Conservation (phyloP, 805 yeast species). For the Lipomyces kockii region DNA sequence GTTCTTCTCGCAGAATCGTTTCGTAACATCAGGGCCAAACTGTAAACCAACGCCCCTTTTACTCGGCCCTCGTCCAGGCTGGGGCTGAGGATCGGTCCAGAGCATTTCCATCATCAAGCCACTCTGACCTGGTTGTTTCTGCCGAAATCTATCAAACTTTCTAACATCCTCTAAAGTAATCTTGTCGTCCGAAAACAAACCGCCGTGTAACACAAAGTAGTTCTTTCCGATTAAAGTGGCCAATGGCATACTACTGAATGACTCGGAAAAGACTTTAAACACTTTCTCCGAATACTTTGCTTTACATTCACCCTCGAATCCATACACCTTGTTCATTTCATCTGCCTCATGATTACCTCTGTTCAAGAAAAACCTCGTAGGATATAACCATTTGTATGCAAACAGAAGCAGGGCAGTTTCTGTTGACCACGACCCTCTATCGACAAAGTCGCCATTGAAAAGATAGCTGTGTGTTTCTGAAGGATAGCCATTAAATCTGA, state of each 20-base stretch:
- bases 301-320: slow-evolving; percentile 95
- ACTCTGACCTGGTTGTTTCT: slow-evolving; percentile 79
- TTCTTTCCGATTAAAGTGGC: slow-evolving; percentile 78
- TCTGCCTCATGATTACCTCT: slow-evolving; percentile 97
- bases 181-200: slow-evolving; percentile 78
- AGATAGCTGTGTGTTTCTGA: slow-evolving; percentile 69
- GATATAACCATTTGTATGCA: slow-evolving; percentile 75
- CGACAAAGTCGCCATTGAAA: slow-evolving; percentile 97
- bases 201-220: slow-evolving; percentile 94
- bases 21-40: slow-evolving; percentile 95
- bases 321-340: slow-evolving; percentile 95
- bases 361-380: slow-evolving; percentile 71
- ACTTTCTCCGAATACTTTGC: slow-evolving; percentile 81
- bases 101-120: slow-evolving; percentile 95
- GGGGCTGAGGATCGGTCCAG: slow-evolving; percentile 95
- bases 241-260: slow-evolving; percentile 84
- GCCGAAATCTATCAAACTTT: slow-evolving; percentile 66
- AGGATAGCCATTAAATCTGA: slow-evolving; percentile 74
- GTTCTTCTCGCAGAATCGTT: slow-evolving; percentile 72
- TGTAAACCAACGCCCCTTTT: slow-evolving; percentile 96
- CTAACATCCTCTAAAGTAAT: slow-evolving; percentile 76
- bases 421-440: slow-evolving; percentile 97
- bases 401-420: slow-evolving; percentile 87
- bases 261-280: slow-evolving; percentile 81
- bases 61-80: slow-evolving; percentile 79